Evolutionary conservation across 805 yeast species (phyloP).

Genomic region (Phaffomyces thermotolerans): DNA sequence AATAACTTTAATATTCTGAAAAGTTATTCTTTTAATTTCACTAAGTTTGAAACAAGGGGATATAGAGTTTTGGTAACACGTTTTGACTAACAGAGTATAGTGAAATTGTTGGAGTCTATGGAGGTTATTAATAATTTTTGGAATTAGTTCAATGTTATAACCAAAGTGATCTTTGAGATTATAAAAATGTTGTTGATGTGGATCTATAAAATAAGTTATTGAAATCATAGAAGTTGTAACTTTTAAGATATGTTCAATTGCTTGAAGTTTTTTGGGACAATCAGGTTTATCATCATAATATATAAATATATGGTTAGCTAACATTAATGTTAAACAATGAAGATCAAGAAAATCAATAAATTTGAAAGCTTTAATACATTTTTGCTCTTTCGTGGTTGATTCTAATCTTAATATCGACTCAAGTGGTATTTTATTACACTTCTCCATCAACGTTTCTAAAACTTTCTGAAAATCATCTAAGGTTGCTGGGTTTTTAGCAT

Average conservation of each 20-base stretch:
- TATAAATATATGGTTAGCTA: slow-evolving; percentile 1
- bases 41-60: slow-evolving; percentile 1
- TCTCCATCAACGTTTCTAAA: slow-evolving; percentile 1
- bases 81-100: slow-evolving; percentile 3
- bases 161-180: slow-evolving; percentile 8
- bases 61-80: slow-evolving; percentile 1
- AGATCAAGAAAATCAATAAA: slow-evolving; percentile 8
- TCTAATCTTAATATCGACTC: slow-evolving; percentile 6
- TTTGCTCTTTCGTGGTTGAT: slow-evolving; percentile 1
- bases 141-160: slow-evolving; percentile 5
- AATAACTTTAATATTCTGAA: slow-evolving; percentile 7
- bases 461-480: slow-evolving; percentile 2
- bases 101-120: slow-evolving; percentile 6
- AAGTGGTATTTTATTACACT: slow-evolving; percentile 1
- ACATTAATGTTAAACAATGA: slow-evolving; percentile 8
- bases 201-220: slow-evolving; percentile 9
- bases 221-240: slow-evolving; percentile 4
- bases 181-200: slow-evolving; percentile 8
- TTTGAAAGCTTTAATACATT: slow-evolving; percentile 1
- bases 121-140: slow-evolving; percentile 9
- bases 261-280: neutral
- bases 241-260: slow-evolving; percentile 3
- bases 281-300: slow-evolving; percentile 4
- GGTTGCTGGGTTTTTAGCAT: slow-evolving; percentile 4
- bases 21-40: slow-evolving; percentile 3